phyloP scores from a whole-genome alignment of 2,329 filamentous ascomycete species.

The Arthrobotrys conoides region DNA sequence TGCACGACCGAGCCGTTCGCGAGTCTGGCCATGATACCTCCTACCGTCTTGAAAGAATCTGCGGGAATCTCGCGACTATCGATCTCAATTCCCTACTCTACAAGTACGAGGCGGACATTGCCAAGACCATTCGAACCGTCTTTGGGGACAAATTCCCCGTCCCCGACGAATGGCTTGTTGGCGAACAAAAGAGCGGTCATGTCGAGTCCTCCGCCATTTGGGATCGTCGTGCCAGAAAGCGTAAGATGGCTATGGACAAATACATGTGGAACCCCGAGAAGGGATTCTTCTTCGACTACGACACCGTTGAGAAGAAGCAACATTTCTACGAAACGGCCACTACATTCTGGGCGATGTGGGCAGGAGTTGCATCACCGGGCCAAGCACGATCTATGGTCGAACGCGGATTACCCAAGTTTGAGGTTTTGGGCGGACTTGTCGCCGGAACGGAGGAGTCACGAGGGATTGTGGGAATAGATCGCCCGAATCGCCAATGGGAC shows the following conservation, averaged over 20 bases:
- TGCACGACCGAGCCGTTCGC: conserved; percentile 94
- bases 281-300: conserved; percentile 98
- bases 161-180: conserved; percentile 83
- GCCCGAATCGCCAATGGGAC: conserved; percentile 98
- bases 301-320: conserved; percentile 84
- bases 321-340: conserved; percentile 91
- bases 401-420: conserved; percentile 86
- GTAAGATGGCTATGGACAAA: conserved; percentile 89
- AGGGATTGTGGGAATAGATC: conserved; percentile 81
- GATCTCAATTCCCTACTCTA: conserved; percentile 95
- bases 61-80: conserved; percentile 90
- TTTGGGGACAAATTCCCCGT: conserved; percentile 88
- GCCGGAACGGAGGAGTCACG: conserved; percentile 92
- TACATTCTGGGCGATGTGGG: conserved; percentile 98
- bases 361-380: conserved; percentile 84
- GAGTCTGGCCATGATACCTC: conserved; percentile 98
- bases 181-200: conserved; percentile 75
- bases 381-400: conserved; percentile 88
- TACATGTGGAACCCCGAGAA: conserved; percentile 92
- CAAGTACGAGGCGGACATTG: conserved; percentile 97
- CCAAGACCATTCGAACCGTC: conserved; percentile 83
- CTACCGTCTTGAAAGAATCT: conserved; percentile 89
- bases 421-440: conserved; percentile 87
- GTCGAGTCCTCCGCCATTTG: conserved; percentile 87
- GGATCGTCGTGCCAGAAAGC: conserved; percentile 88